phyloP scores from a whole-genome alignment of 805 yeast species.

The Pichia sporocuriosa region DNA sequence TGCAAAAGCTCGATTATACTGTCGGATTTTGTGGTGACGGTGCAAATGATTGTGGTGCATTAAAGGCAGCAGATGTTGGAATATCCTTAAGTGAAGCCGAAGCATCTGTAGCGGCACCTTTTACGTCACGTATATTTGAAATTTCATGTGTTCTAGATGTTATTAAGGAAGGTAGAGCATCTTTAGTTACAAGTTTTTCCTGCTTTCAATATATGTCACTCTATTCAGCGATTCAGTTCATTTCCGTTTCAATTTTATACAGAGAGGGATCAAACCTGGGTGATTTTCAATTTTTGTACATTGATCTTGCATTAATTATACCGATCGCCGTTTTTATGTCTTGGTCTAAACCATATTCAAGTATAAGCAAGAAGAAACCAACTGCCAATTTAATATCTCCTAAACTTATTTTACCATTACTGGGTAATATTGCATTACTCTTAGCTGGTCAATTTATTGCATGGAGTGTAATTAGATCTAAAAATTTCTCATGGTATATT shows the following conservation, averaged over 20 bases:
- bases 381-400: constrained; percentile 90
- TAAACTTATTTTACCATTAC: constrained; percentile 73
- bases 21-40: constrained; percentile 99
- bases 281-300: constrained; percentile 92
- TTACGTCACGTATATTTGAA: constrained; percentile 84
- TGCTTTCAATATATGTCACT: constrained; percentile 98
- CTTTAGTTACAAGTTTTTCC: constrained; percentile 89
- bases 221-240: constrained; percentile 93
- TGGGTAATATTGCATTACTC: constrained; percentile 67
- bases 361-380: constrained; percentile 68
- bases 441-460: constrained; percentile 57
- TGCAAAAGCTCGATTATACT: constrained; percentile 80
- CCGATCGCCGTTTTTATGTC: constrained; percentile 98
- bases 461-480: constrained; percentile 49
- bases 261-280: constrained; percentile 89
- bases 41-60: constrained; percentile 98
- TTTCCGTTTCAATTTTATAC: constrained; percentile 79
- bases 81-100: constrained; percentile 95
- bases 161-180: constrained; percentile 89
- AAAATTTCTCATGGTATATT: constrained; percentile 64
- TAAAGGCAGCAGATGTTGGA: constrained; percentile 97
- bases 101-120: constrained; percentile 98
- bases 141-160: constrained; percentile 90
- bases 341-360: constrained; percentile 78
- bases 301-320: constrained; percentile 81